Conservation (phyloP, 2,329 filamentous ascomycete genomes). For the Penicillium sp. region DNA sequence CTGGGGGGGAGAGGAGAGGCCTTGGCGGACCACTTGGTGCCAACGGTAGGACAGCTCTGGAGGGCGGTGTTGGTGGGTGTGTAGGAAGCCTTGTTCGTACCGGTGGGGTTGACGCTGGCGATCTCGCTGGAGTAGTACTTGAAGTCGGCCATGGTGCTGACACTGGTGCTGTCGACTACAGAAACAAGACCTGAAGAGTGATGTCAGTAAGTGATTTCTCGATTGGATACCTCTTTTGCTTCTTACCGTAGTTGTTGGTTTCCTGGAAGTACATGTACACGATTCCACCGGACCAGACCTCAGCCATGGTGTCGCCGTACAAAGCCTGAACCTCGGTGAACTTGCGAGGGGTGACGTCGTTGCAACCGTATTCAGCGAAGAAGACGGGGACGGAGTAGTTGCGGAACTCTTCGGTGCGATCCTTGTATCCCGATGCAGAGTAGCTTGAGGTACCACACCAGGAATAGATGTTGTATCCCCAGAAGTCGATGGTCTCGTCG, state of each 20-base stretch:
- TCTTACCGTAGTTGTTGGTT: constrained; percentile 62
- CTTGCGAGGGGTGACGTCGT: constrained; percentile 66
- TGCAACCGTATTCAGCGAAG: constrained; percentile 98
- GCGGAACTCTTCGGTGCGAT: constrained; percentile 79
- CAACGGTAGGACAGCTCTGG: constrained; percentile 67
- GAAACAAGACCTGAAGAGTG: constrained; percentile 60
- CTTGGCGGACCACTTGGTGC: constrained; percentile 67
- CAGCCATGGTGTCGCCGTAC: constrained; percentile 76
- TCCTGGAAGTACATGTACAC: constrained; percentile 98
- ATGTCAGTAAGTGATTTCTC: background rate
- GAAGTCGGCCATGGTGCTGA: constrained; percentile 72
- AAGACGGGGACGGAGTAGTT: constrained; percentile 90
- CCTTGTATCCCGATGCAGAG: constrained; percentile 72
- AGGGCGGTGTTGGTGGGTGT: constrained; percentile 68
- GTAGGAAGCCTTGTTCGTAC: constrained; percentile 68
- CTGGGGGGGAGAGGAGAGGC: constrained; percentile 70
- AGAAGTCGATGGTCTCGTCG: constrained; percentile 78
- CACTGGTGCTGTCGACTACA: constrained; percentile 61
- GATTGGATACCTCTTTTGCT: background rate
- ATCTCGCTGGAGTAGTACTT: constrained; percentile 69
- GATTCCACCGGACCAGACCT: constrained; percentile 88
- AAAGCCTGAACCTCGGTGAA: constrained; percentile 83
- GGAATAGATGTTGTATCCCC: constrained; percentile 99
- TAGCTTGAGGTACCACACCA: constrained; percentile 89
- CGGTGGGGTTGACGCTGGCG: constrained; percentile 65